Base-by-base conservation (phyloP, 2,329 filamentous ascomycete genomes). In the Bipolaris gigantea region DNA sequence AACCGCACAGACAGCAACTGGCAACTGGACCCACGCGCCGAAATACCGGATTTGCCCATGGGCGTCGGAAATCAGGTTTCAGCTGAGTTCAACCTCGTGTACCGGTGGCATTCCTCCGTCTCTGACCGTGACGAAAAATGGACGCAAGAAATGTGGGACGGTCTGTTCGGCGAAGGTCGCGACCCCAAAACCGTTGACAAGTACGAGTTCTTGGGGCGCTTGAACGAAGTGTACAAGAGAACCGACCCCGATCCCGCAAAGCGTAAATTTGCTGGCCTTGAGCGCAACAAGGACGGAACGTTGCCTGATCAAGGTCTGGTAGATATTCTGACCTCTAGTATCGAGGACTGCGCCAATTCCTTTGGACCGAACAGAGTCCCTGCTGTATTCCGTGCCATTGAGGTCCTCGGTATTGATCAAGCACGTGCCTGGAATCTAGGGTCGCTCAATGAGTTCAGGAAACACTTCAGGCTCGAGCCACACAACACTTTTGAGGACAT, bases 51-150 rank as follows among this genome's bases (percentile, higher is more conserved):
- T 2, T 82, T 88, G 0, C 85, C 89, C 40, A 81, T 85, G 21
- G 91, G 89, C 38, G 84, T 89, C 0, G 91, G 91, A 46, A 95
- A 94, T 66, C 86, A 89, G 60, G 89, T 93, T 5, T 93, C 89
- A 0, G 89, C 89, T 3, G 91, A 96, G 76, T 96, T 96, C 80
- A 95, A 94, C 69, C 80, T 96, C 9, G 88, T 89, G 62, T 95
- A 96, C 73, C 83, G 90, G 59, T 95, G 90, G 90, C 90, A 95
- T 76, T 90, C 89, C 3, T 86, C 88, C 62, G 89, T 94, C 63
- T 83, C 82, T 34, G 83, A 85, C 53, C 85, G 84, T 59, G 91
- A 96, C 65, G 90, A 94, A 67, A 81, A 86, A 61, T 95, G 90
- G 90, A 88, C 90, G 19, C 82, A 91, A 62, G 79, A 87, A 18